Conservation (phyloP, 2,329 filamentous ascomycete genomes). For the Monosporascus sp. region DNA sequence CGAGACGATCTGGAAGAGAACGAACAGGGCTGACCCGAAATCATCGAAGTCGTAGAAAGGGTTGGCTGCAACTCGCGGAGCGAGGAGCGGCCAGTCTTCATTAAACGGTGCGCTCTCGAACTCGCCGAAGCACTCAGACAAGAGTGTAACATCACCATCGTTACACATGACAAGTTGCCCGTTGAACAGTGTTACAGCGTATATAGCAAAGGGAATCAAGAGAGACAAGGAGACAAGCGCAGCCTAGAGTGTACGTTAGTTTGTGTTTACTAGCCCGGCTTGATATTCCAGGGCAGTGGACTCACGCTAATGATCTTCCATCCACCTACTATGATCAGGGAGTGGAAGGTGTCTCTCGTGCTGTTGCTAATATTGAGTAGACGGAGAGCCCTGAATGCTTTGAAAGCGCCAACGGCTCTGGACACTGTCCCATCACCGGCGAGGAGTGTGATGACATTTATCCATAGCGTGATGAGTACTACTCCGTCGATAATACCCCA, state of each 20-base stretch:
- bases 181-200: conserved; percentile 88
- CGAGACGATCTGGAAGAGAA: conserved; percentile 96
- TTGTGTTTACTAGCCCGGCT: background rate
- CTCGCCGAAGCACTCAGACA: conserved; percentile 76
- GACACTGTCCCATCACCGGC: conserved; percentile 79
- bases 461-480: conserved; percentile 89
- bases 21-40: conserved; percentile 89
- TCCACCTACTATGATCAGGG: conserved; percentile 85
- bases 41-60: conserved; percentile 89
- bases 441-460: conserved; percentile 82
- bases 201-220: conserved; percentile 93
- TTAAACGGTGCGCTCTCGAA: conserved; percentile 71
- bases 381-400: conserved; percentile 84
- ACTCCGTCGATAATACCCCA: conserved; percentile 96
- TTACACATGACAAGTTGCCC: conserved; percentile 79
- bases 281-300: conserved; percentile 9
- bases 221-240: conserved; percentile 92
- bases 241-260: conserved; percentile 40
- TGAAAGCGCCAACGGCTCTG: conserved; percentile 90
- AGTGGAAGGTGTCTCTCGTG: conserved; percentile 92
- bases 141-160: conserved; percentile 52
- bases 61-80: conserved; percentile 76
- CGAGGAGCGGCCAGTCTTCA: conserved; percentile 69
- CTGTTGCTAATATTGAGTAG: conserved; percentile 95
- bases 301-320: conserved; percentile 85